Evolutionary conservation across 2,329 filamentous ascomycete species (phyloP).

Genomic region (Ophiobolus disseminans): DNA sequence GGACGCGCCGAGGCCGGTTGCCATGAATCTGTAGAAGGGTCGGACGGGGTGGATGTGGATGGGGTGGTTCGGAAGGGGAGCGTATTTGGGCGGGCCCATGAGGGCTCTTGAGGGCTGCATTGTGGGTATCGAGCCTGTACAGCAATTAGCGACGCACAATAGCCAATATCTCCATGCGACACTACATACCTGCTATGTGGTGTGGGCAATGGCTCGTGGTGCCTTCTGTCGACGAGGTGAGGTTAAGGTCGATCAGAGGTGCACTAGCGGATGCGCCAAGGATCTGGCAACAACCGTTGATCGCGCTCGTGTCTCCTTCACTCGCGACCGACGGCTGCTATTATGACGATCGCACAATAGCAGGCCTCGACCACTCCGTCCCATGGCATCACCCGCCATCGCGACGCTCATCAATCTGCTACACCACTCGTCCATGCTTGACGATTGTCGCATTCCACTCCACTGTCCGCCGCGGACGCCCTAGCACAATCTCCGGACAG

Average conservation of each 20-base stretch:
- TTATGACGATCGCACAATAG: constrained; percentile 26
- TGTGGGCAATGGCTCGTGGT: constrained; percentile 42
- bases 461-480: constrained; percentile 20
- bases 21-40: constrained; percentile 82
- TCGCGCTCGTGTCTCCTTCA: constrained; percentile 29
- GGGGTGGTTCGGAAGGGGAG: constrained; percentile 55
- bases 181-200: constrained; percentile 31
- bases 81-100: constrained; percentile 51
- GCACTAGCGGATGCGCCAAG: constrained; percentile 28
- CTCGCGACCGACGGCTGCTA: constrained; percentile 11
- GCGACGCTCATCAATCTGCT: constrained; percentile 12
- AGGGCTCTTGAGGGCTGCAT: constrained; percentile 35
- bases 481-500: constrained; percentile 16
- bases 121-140: constrained; percentile 30
- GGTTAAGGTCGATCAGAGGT: constrained; percentile 29
- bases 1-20: constrained; percentile 85
- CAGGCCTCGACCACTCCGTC: constrained; percentile 12
- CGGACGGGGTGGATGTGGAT: constrained; percentile 66
- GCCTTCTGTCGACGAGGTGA: constrained; percentile 28
- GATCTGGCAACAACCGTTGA: constrained; percentile 18
- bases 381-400: constrained; percentile 32
- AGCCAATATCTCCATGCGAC: neutral
- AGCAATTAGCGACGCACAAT: constrained; percentile 9
- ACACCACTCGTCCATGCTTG: constrained; percentile 18
- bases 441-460: constrained; percentile 8